Evolutionary conservation across 2,329 filamentous ascomycete genomes (phyloP), one percentile per base, ranked within the genome.

Genomic region (Ophidiomyces ophidiicola): DNA sequence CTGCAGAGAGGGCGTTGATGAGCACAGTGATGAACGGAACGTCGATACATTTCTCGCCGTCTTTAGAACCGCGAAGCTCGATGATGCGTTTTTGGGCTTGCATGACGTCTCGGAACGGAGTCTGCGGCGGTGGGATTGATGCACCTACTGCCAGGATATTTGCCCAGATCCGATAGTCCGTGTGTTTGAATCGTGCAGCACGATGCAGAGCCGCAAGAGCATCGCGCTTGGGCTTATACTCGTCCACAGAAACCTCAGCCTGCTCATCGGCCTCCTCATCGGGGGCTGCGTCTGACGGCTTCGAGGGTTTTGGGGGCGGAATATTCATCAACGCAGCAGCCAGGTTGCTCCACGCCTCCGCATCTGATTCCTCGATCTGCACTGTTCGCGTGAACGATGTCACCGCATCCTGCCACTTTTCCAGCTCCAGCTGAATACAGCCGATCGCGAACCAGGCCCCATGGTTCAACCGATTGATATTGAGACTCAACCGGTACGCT

Each of bases 81-180:
- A 94, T 75, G 36, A 96, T 70, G 44, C 80, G 76, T 28, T 72
- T 74, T 43, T 90, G 71, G 0, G 84, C 84, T 3, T 79, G 69
- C 21, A 94, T 65, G 36, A 94, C 74, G 45, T 94, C 85, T 0
- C 68, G 59, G 53, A 85, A 78, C 0, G 80, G 76, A 0, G 62
- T 67, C 20, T 49, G 43, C 1, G 83, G 80, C 0, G 88, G 87
- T 1, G 70, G 71, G 19, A 90, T 72, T 1, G 84, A 82, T 0
- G 82, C 76, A 0, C 83, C 81, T 15, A 96, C 78, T 0, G 86
- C 90, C 42, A 98, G 74, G 11, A 96, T 80, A 52, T 98, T 98
- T 56, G 93, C 84, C 88, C 88, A 96, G 58, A 98, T 94, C 50
- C 84, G 78, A 72, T 81, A 83, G 62, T 88, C 88, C 50, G 86